Percentiles rank a stretch among this genome's conserved stretches.
These are phyloP conservation scores for Aplosporella prunicola DNA, from an alignment of 2,329 filamentous ascomycete genomes.

Conservation along the genomic window DNA sequence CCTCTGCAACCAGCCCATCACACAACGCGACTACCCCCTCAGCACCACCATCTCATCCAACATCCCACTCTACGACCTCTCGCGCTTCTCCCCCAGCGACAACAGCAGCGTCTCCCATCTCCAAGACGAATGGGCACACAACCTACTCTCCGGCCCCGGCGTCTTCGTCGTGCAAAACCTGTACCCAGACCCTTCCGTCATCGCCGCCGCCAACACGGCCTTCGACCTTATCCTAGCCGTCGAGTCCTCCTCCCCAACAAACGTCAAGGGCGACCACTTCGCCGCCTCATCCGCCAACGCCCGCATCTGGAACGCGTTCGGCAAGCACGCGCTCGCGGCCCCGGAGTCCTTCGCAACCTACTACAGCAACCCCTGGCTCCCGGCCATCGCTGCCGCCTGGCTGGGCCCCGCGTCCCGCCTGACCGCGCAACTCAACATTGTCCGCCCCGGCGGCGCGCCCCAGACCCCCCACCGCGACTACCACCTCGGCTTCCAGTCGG, in stretches of 20 bases:
- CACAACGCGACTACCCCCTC: constrained; percentile 38
- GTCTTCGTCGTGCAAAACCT: constrained; percentile 50
- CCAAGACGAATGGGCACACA: constrained; percentile 53
- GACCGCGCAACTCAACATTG: constrained; percentile 55
- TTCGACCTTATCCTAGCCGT: constrained; percentile 41
- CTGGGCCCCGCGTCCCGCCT: constrained; percentile 52
- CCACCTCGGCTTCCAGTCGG: constrained; percentile 53
- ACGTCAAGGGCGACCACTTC: constrained; percentile 50
- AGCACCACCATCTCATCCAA: constrained; percentile 38
- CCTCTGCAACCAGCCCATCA: constrained; percentile 35
- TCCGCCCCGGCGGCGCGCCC: constrained; percentile 48
- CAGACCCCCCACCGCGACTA: constrained; percentile 55
- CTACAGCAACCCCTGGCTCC: constrained; percentile 52
- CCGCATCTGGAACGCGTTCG: constrained; percentile 58
- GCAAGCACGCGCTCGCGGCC: constrained; percentile 48
- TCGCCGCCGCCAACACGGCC: constrained; percentile 40
- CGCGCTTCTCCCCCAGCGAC: constrained; percentile 26
- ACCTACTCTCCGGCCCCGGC: constrained; percentile 48
- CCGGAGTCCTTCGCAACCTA: constrained; percentile 46
- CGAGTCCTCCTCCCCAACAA: constrained; percentile 33
- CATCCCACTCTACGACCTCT: constrained; percentile 48
- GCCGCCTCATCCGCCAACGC: constrained; percentile 47
- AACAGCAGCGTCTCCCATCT: constrained; percentile 29
- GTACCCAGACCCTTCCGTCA: constrained; percentile 33
- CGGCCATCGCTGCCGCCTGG: constrained; percentile 45